A percentile compares a stretch with the other conserved stretches of the same genome.
These are phyloP conservation scores for Tremella mesenterica DNA, from an alignment of 768 basidiomycete genomes.

Conservation along the genomic window DNA sequence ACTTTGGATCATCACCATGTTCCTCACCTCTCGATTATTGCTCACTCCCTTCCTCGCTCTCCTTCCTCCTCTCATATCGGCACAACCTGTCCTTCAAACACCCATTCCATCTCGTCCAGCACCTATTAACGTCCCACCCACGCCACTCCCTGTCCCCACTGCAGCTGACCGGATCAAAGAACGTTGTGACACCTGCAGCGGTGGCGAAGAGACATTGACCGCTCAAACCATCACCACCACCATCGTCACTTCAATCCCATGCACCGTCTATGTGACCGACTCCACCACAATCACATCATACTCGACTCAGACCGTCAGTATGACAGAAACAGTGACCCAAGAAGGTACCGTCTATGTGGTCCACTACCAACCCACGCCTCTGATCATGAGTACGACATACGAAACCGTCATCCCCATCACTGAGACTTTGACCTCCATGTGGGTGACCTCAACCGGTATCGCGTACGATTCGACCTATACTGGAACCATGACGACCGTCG, in stretches of 20 bases:
- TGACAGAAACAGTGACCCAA: slow-evolving; percentile 25
- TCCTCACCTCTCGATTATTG: background rate
- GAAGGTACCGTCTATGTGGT: slow-evolving; percentile 31
- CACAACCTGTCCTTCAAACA: background rate
- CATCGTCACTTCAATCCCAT: slow-evolving; percentile 32
- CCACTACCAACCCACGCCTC: slow-evolving; percentile 26
- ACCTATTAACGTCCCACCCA: background rate
- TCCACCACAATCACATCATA: slow-evolving; percentile 22
- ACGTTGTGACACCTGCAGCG: slow-evolving; percentile 19
- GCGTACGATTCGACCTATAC: slow-evolving; percentile 2
- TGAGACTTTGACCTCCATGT: slow-evolving; percentile 21
- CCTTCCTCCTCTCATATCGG: background rate
- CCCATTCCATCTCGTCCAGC: background rate
- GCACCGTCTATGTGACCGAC: slow-evolving; percentile 27
- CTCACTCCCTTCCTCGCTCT: background rate
- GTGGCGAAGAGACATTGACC: slow-evolving; percentile 17
- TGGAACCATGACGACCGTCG: background rate
- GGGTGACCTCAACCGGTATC: slow-evolving; percentile 4
- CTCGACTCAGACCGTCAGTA: slow-evolving; percentile 25
- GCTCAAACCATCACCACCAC: slow-evolving; percentile 29
- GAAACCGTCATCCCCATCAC: slow-evolving; percentile 18
- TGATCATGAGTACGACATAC: slow-evolving; percentile 11
- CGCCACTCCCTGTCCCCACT: background rate
- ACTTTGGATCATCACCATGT: background rate
- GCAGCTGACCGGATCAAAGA: background rate